Evolutionary conservation across 208 protist genomes (phyloP), one percentile per base, ranked within the genome.

Genomic region (Leptomonas pyrrhocoris): DNA sequence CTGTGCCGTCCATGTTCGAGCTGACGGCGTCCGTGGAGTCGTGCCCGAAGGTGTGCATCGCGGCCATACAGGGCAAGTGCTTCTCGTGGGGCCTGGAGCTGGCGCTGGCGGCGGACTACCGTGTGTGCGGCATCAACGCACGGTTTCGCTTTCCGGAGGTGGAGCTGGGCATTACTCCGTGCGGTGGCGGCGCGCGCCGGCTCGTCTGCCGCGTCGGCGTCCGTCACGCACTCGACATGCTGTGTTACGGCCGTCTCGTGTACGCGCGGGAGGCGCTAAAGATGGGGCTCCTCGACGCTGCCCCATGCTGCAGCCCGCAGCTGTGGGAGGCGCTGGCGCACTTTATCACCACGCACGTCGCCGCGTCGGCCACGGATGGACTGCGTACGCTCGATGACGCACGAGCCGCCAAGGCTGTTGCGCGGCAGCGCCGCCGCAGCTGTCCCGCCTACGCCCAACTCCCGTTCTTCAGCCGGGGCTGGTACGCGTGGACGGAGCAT

Each of bases 51-150:
- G 74, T 85, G 48, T 89, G 92, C 23, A 71, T 97, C 31, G 88
- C 90, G 0, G 84, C 84, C 13, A 72, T 96, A 30, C 51, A 89
- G 46, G 93, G 92, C 18, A 53, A 83, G 23, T 88, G 88, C 38
- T 70, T 77, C 27, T 94, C 88, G 12, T 92, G 90, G 74, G 91
- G 88, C n/a, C 56, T 91, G 38, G 88, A 95, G 67, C 74, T 96
- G 2, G 82, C 85, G 2, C 71, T 96, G 19, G 81, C 82, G 13
- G 75, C 88, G 27, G 75, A 89, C 68, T 92, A 86, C 53, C 83
- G 91, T 42, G 69, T 96, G 30, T 87, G 82, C 30, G 60, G 75
- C 42, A 36, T 68, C 28, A 79, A 73, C 31, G 72, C 71, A 12
- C 53, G 67, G 25, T 85, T 93, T 50, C 78, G 84, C 11, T 88